Base-by-base conservation (phyloP, 768 basidiomycete species). In the Lentinula edodes region DNA sequence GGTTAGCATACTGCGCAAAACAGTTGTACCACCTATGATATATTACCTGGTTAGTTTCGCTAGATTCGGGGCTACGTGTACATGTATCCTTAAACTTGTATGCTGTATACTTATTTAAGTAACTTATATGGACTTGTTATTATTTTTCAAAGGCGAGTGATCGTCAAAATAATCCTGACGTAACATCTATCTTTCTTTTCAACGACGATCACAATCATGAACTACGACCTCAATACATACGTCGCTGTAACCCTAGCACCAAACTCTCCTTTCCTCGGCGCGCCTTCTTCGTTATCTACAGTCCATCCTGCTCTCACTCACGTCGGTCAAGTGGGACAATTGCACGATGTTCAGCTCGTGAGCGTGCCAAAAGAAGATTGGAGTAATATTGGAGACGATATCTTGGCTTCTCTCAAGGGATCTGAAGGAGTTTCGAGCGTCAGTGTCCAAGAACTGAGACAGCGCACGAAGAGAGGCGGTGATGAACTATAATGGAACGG, bases 271-370 rank as follows among this genome's bases (percentile, higher is more conserved):
- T 71, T 72, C 52, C 59, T 70, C 41, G 60, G 64, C 32, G 59
- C 71, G 15, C 79, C 78, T 2, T 64, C 71, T 32, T 64, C 67
- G 8, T 69, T 81, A 12, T 61, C 57, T 36, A 63, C 66, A 16
- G 63, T 71, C 13, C 76, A 78, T 64, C 72, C 78, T 0, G 67
- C 72, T 10, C 61, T 80, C 52, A 68, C 66, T 0, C 69, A 78
- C 58, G 69, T 79, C 1, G 78, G 80, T 5, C 72, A 71, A 45
- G 78, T 81, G 16, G 80, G 79, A 18, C 68, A 71, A 60, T 63
- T 82, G 61, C 60, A 69, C 15, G 78, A 81, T 62, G 78, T 81
- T 15, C 80, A 79, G 61, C 66, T 81, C n/a, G 68, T 80, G 60
- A 75, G 77, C 69, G 71, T 79, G 4, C 74, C 80, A 2, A 77